These are phyloP conservation scores for Pulveroboletus sp. DNA, from an alignment of 768 basidiomycete genomes.

Conservation along the genomic window DNA sequence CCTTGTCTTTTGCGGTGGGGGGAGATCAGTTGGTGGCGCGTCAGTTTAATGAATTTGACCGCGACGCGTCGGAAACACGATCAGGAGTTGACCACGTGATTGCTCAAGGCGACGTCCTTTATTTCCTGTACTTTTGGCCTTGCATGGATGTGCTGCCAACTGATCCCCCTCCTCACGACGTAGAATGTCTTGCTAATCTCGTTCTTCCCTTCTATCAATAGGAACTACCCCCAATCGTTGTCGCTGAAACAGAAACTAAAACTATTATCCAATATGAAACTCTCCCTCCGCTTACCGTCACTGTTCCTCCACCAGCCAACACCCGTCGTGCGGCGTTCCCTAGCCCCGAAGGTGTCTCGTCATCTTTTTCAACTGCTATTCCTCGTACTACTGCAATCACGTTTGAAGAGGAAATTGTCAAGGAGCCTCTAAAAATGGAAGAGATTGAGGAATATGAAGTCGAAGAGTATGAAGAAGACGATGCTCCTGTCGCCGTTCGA, in stretches of 20 bases:
- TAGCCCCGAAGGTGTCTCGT: conserved; percentile 57
- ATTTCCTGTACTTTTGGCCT: conserved; percentile 9
- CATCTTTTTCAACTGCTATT: conserved; percentile 54
- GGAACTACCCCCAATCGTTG: conserved; percentile 39
- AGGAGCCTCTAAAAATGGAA: conserved; percentile 31
- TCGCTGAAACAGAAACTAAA: conserved; percentile 57
- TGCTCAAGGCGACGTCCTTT: conserved; percentile 28
- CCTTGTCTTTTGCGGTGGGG: conserved; percentile 51
- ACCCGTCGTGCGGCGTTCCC: conserved; percentile 73
- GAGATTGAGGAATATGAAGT: conserved; percentile 36
- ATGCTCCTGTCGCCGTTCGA: conserved; percentile 37
- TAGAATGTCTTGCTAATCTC: conserved; percentile 33
- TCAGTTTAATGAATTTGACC: conserved; percentile 22
- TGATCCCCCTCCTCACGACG: conserved; percentile 34
- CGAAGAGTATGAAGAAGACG: conserved; percentile 41
- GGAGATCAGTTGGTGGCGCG: conserved; percentile 32
- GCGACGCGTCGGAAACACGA: conserved; percentile 29
- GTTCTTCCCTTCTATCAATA: conserved; percentile 24
- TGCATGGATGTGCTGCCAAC: conserved; percentile 27
- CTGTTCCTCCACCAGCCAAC: conserved; percentile 71
- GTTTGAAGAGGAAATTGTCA: conserved; percentile 51
- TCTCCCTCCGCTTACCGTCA: conserved; percentile 57
- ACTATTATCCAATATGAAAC: conserved; percentile 50
- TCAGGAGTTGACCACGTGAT: conserved; percentile 21
- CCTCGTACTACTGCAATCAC: conserved; percentile 74